Base-by-base conservation (phyloP, 805 yeast genomes). In the Wickerhamiella vanderwaltii region DNA sequence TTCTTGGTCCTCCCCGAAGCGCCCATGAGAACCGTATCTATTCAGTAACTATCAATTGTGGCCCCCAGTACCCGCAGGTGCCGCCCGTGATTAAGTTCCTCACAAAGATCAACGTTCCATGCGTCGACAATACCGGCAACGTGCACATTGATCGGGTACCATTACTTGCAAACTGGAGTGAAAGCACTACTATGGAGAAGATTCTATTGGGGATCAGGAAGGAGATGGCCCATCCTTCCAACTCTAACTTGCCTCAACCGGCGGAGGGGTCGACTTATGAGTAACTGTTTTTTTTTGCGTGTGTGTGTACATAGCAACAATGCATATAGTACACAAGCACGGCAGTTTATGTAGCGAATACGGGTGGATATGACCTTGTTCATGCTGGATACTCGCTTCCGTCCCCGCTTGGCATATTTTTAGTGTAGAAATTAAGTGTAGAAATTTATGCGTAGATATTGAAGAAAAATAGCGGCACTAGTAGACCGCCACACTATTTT, bases 1-100 rank as follows among this genome's bases (percentile, higher is more conserved):
- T 91, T 40, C 67, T 91, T 49, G 99, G 99, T 0, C 98, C 99
- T 3, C 98, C 98, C 26, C 94, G 82, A 55, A 74, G 76, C 38
- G 66, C 73, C 20, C 96, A 88, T 59, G 96, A 87, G 60, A 91
- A 91, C 62, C 72, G 98, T 57, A 91, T 91, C 48, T 91, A 91
- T 60, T 78, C 84, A 26, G 67, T 91, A 43, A 75, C 72, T 41
- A 75, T 91, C 37, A 76, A 74, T 48, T 87, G 96, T 59, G 96
- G 86, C 16, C 75, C 73, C 4, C 65, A 69, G 5, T 91, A 91
- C 59, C 99, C 99, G 1, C 91, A 82, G 47, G 59, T 70, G 51
- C 95, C 99, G 3, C 99, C 99, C 12, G 58, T 60, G 30, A 88
- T 91, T 33, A 71, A 65, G 50, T 91, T 91, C 57, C 66, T 80